These are phyloP conservation scores for Fusarium continuum DNA, from an alignment of 2,329 filamentous ascomycete species.

Conservation along the genomic window DNA sequence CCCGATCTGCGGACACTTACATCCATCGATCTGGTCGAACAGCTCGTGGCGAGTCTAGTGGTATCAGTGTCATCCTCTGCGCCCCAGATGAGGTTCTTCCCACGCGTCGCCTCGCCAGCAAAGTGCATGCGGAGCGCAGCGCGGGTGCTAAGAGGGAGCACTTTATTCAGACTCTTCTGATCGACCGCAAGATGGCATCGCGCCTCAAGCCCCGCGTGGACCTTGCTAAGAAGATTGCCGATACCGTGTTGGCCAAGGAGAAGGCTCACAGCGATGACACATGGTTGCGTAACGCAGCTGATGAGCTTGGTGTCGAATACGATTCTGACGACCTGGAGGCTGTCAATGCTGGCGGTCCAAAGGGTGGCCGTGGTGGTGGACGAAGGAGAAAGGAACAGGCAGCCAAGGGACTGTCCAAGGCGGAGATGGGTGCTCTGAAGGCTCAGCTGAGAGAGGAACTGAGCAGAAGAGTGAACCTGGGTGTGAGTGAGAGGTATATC, in stretches of 20 bases:
- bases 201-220: conserved; percentile 80
- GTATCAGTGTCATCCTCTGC: conserved; percentile 88
- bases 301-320: conserved; percentile 93
- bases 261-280: conserved; percentile 85
- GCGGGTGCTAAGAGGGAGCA: conserved; percentile 62
- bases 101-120: conserved; percentile 83
- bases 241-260: conserved; percentile 84
- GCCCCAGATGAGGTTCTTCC: conserved; percentile 89
- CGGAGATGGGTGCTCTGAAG: conserved; percentile 73
- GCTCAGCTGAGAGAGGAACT: conserved; percentile 78
- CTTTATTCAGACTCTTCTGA: conserved; percentile 81
- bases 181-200: conserved; percentile 81
- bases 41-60: conserved; percentile 80
- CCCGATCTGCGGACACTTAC: conserved; percentile 89
- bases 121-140: conserved; percentile 76
- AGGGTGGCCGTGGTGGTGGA: conserved; percentile 75
- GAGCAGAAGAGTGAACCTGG: conserved; percentile 79
- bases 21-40: conserved; percentile 96
- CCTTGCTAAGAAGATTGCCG: conserved; percentile 87
- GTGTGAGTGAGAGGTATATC: conserved; percentile 87
- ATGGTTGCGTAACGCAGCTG: conserved; percentile 84
- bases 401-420: conserved; percentile 73
- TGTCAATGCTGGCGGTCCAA: conserved; percentile 72
- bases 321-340: conserved; percentile 90
- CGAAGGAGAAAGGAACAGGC: conserved; percentile 79